Conservation (phyloP, 192 early-diverging fungal genomes). For the Coemansia sp. region DNA sequence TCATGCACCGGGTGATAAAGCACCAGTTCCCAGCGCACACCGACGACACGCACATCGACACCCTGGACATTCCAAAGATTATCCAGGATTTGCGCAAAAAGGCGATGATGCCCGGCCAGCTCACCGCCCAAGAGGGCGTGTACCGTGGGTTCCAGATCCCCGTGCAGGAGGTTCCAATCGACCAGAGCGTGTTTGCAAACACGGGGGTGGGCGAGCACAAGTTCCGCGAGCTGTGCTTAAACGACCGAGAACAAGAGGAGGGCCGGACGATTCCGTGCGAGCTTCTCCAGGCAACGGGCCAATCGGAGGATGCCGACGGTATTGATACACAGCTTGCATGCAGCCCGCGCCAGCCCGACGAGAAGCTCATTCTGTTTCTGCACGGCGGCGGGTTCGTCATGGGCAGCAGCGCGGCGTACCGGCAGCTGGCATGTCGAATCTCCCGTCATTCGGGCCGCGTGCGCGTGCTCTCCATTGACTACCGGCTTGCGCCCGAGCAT, state of each 20-base stretch:
- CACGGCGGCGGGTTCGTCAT: constrained; percentile 73
- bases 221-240: too few relatives aligned
- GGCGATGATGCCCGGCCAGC: background rate
- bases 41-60: constrained; percentile 1
- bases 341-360: constrained; percentile 12
- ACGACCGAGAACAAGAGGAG: too few relatives aligned
- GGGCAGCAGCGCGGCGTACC: constrained; percentile 41
- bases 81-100: background rate
- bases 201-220: too few relatives aligned
- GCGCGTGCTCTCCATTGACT: constrained; percentile 40
- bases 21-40: background rate
- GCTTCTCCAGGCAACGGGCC: too few relatives aligned
- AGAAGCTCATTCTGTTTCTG: constrained; percentile 63
- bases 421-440: constrained; percentile 48
- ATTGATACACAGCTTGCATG: constrained; percentile 20
- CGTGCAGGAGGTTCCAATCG: background rate
- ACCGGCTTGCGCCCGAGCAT: constrained; percentile 28
- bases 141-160: background rate
- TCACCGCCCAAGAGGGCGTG: background rate
- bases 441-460: constrained; percentile 46
- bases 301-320: too few relatives aligned
- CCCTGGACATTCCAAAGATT: background rate
- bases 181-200: background rate
- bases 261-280: too few relatives aligned
- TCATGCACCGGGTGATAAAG: constrained; percentile 3